Base-by-base conservation (phyloP, 2,329 filamentous ascomycete species). In the Sarocladiaceae sp. region DNA sequence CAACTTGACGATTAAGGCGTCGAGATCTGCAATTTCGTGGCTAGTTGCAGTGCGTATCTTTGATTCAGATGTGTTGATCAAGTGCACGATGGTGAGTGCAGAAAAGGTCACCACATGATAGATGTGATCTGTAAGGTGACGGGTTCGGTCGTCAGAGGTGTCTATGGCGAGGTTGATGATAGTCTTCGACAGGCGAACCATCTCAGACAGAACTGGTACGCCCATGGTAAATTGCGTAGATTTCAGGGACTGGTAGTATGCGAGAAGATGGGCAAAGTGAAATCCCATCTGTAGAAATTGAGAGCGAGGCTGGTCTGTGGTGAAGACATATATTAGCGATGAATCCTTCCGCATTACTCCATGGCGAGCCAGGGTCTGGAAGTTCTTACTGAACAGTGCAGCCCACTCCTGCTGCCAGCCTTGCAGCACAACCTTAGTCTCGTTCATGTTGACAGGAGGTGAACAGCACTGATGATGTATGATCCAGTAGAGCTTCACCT, bases 241-340 rank as follows among this genome's bases (percentile, higher is more conserved):
- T 25, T 58, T 62, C 2, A 63, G 49, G 1, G 57, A 58, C n/a
- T 61, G 62, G 6, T 56, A 58, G 23, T 60, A 54, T 0, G 57
- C 56, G 2, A 65, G 42, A 0, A 64, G 57, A 11, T 63, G 55
- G 4, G 61, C 60, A 29, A 65, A 65, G 39, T 64, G 55, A 22
- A 61, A 62, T 1, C 62, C 62, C 57, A 65, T 62, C 33, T 64
- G 61, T 0, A 65, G 55, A 29, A 65, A 65, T 12, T 64, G 62
- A 8, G 62, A 63, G 1, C 62, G 58, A 2, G 61, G 59, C 36
- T 63, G 52, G 5, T 61, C 62, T 63, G n/a, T n/a, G n/a, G n/a
- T n/a, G n/a, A n/a, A n/a, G n/a, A n/a, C n/a, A n/a, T n/a, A n/a
- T n/a, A n/a, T n/a, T n/a, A n/a, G n/a, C n/a, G n/a, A n/a, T n/a